Base-by-base conservation (phyloP, 768 basidiomycete genomes). In the Infundibulicybe gibba region DNA sequence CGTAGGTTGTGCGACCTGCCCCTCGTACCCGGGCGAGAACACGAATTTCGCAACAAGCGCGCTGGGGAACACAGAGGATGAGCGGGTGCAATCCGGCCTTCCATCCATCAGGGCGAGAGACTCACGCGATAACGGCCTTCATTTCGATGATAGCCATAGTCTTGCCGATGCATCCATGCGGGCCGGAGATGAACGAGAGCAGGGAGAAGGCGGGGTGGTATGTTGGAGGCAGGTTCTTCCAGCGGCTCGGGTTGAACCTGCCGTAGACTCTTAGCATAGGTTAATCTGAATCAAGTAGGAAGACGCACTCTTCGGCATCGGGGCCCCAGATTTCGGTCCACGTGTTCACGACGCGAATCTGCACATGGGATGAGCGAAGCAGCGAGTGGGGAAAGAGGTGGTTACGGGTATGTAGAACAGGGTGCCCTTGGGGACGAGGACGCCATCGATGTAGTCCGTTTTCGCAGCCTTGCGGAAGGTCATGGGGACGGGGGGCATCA, bases 71-170 rank as follows among this genome's bases (percentile, higher is more conserved):
- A 37, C 11, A 16, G 34, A 43, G 35, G n/a, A 32, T 4, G n/a
- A 14, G 11, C 15, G 12, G 42, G 44, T 16, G 14, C 11, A 38
- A 19, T 19, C n/a, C 13, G 33, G n/a, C n/a, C n/a, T n/a, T n/a
- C n/a, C n/a, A n/a, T n/a, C 16, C n/a, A 56, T 38, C 6, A 25
- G 13, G 33, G 3, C 32, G n/a, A 16, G 49, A n/a, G 14, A 62
- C 60, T 1, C 40, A 70, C 68, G 58, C 71, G n/a, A 72, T 54
- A 4, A 74, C 66, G 34, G 69, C 69, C 54, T 75, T 75, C 74
- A 75, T 75, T 53, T 76, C 74, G 42, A 68, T 62, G 35, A 76
- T 63, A 0, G 72, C 61, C 74, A 75, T 76, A 0, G 72, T 74
- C 56, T 69, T 72, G 13, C 73, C 74, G 38, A 76, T 75, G 48